Conservation (phyloP, 306 rosid genomes). For the Prunus mira region DNA sequence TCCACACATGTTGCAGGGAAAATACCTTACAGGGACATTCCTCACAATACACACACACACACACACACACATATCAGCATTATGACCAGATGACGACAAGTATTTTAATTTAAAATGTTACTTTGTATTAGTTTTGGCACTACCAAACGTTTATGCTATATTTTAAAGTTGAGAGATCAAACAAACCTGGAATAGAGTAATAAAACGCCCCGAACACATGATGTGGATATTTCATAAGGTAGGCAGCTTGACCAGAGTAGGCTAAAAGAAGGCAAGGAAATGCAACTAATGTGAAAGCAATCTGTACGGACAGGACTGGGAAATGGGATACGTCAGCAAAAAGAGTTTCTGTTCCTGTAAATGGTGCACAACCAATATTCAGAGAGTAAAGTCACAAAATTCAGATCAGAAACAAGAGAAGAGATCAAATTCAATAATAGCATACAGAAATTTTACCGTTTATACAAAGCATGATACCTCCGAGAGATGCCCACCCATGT, state of each 20-base stretch:
- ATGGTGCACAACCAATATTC: constrained; percentile 25
- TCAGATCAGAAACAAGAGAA: neutral
- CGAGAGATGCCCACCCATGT: constrained; percentile 82
- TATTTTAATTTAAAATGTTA: neutral
- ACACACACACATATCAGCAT: too few species aligned
- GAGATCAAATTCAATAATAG: neutral
- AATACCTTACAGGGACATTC: too few species aligned
- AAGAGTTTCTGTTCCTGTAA: constrained; percentile 92
- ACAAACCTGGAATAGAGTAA: constrained; percentile 87
- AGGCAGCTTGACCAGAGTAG: constrained; percentile 20
- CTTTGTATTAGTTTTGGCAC: neutral
- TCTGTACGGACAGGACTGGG: constrained; percentile 88
- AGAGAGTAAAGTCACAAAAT: constrained; percentile 3
- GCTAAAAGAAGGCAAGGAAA: constrained; percentile 86
- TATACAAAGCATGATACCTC: constrained; percentile 90
- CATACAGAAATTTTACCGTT: constrained; percentile 49
- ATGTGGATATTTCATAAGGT: constrained; percentile 38
- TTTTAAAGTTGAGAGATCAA: neutral
- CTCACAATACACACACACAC: too few species aligned
- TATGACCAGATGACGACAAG: too few species aligned
- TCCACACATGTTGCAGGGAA: too few species aligned
- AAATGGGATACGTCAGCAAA: constrained; percentile 90
- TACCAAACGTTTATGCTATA: neutral
- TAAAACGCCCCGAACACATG: constrained; percentile 64
- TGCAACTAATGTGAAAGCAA: constrained; percentile 86